A percentile compares a stretch with the other conserved stretches of the same genome.
These are phyloP conservation scores for Pythium apleroticum DNA, from an alignment of 352 stramenopile species.

Conservation along the genomic window DNA sequence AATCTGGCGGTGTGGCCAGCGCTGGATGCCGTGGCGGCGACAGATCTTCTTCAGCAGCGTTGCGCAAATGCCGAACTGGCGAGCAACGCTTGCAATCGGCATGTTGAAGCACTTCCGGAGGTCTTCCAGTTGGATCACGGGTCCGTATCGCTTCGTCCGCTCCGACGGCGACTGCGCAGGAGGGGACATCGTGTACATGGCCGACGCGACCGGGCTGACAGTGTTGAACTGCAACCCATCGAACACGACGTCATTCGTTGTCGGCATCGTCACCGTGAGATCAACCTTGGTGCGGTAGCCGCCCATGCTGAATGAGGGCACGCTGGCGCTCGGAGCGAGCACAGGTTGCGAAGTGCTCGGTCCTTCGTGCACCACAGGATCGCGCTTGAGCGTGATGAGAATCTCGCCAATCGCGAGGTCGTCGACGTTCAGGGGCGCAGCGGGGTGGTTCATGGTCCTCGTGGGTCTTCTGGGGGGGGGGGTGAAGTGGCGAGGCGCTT, in stretches of 20 bases:
- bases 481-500: slow-evolving; percentile 18
- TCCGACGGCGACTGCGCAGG: slow-evolving; percentile 36
- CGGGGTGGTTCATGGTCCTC: slow-evolving; percentile 3
- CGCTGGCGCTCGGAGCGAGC: slow-evolving; percentile 9
- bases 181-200: slow-evolving; percentile 29
- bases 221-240: slow-evolving; percentile 36
- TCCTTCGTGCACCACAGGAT: slow-evolving; percentile 31
- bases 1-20: slow-evolving; percentile 85
- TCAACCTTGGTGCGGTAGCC: slow-evolving; percentile 49
- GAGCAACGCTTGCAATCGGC: slow-evolving; percentile 75
- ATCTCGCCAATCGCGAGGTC: slow-evolving; percentile 78
- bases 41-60: slow-evolving; percentile 87
- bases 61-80: slow-evolving; percentile 85
- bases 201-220: slow-evolving; percentile 53
- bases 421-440: slow-evolving; percentile 43
- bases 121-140: slow-evolving; percentile 72
- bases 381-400: slow-evolving; percentile 72
- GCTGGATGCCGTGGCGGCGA: slow-evolving; percentile 75
- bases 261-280: slow-evolving; percentile 46
- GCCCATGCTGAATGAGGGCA: slow-evolving; percentile 13
- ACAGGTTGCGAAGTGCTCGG: slow-evolving; percentile 1
- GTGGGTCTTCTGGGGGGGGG: not conserved
- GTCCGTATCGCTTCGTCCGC: slow-evolving; percentile 59
- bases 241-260: slow-evolving; percentile 28
- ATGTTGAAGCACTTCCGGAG: slow-evolving; percentile 83